Conservation (phyloP, 2,329 filamentous ascomycete species). For the Cladosporium sp. region DNA sequence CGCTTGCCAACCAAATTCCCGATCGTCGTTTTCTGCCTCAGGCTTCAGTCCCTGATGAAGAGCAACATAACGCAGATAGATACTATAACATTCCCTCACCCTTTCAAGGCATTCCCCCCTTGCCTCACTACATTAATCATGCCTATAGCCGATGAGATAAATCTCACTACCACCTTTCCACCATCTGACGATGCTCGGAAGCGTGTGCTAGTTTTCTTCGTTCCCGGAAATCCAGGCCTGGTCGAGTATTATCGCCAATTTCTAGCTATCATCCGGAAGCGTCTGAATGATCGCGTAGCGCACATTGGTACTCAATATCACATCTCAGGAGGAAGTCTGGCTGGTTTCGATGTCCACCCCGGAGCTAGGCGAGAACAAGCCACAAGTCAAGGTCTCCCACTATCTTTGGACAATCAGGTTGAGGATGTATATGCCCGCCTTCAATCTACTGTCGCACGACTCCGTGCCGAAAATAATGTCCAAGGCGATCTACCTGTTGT, state of each 20-base stretch:
- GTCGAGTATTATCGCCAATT: slow-evolving; percentile 73
- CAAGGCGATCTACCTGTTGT: slow-evolving; percentile 30
- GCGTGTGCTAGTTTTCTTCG: slow-evolving; percentile 63
- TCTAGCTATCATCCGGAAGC: slow-evolving; percentile 55
- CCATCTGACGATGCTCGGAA: neutral
- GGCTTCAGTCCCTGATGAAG: neutral
- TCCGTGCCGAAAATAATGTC: neutral
- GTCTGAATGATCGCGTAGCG: neutral
- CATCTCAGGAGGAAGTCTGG: slow-evolving; percentile 44
- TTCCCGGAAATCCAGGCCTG: slow-evolving; percentile 75
- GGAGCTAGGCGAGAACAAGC: slow-evolving; percentile 21
- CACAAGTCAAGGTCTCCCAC: neutral
- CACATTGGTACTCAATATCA: slow-evolving; percentile 43
- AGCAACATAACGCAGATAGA: neutral
- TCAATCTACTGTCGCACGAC: neutral
- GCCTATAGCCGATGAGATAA: slow-evolving; percentile 2
- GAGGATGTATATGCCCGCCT: slow-evolving; percentile 11
- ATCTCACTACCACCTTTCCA: neutral
- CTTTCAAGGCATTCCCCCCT: neutral
- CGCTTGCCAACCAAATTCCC: neutral
- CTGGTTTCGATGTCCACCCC: slow-evolving; percentile 44
- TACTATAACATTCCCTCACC: neutral
- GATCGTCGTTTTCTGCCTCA: neutral
- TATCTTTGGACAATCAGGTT: slow-evolving; percentile 9
- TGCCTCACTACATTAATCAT: neutral